A percentile compares a stretch with the other conserved stretches of the same genome.
These are phyloP conservation scores for Globisporangium heterothallicum DNA, from an alignment of 352 stramenopile species.

Conservation along the genomic window DNA sequence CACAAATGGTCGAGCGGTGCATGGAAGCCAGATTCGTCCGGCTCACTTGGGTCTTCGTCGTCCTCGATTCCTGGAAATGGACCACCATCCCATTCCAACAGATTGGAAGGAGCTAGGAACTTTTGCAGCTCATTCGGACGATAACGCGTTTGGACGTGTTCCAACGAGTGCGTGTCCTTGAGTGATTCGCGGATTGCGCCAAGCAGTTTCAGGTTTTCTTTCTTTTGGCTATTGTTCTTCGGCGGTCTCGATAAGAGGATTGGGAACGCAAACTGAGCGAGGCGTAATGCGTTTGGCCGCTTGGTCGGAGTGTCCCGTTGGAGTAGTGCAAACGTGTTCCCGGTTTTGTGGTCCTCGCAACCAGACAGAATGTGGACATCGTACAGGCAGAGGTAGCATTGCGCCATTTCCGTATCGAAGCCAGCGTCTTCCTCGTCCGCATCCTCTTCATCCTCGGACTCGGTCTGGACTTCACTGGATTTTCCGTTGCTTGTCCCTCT, in stretches of 20 bases:
- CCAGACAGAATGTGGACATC: constrained; percentile 60
- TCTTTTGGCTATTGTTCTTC: constrained; percentile 71
- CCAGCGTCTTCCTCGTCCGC: constrained; percentile 20
- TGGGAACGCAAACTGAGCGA: constrained; percentile 54
- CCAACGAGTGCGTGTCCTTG: constrained; percentile 10
- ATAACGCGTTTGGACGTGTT: background rate
- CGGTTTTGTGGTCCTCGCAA: constrained; percentile 55
- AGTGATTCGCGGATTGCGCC: constrained; percentile 48
- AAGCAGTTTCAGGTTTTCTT: constrained; percentile 64
- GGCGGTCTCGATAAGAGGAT: constrained; percentile 46
- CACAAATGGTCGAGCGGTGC: constrained; percentile 47
- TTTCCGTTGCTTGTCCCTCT: constrained; percentile 8
- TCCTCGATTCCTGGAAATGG: constrained; percentile 2
- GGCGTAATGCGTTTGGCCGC: constrained; percentile 16
- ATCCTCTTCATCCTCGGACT: constrained; percentile 5
- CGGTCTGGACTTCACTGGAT: constrained; percentile 3
- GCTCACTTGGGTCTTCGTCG: background rate
- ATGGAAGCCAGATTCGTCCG: background rate
- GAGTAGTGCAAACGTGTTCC: constrained; percentile 29
- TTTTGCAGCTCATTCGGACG: constrained; percentile 11
- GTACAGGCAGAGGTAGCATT: constrained; percentile 74
- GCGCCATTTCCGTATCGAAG: constrained; percentile 48
- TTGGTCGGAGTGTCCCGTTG: constrained; percentile 12
- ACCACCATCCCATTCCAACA: constrained; percentile 26
- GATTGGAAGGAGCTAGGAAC: constrained; percentile 32